phyloP scores from a whole-genome alignment of 176 grass and related monocot species.

The Carex parvula region DNA sequence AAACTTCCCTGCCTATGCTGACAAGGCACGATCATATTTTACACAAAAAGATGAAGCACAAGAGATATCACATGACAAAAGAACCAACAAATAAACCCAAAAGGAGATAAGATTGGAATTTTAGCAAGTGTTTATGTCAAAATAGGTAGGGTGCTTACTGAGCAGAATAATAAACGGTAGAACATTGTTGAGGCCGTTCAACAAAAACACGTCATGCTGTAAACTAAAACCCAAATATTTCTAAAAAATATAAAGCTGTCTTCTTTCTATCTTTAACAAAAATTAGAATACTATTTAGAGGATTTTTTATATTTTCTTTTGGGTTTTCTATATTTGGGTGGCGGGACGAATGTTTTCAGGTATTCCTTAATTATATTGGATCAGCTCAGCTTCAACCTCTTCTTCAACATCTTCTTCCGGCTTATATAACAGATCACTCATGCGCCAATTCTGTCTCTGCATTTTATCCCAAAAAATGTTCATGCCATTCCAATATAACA shows the following conservation, averaged over 20 bases:
- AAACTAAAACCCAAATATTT: slow-evolving; percentile 5
- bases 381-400: no score
- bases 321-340: slow-evolving; percentile 48
- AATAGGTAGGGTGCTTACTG: not conserved
- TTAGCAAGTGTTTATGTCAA: not conserved
- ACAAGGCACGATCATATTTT: not conserved
- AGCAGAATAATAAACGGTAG: not conserved
- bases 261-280: not conserved
- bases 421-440: no score
- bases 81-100: not conserved
- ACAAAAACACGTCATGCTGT: no score
- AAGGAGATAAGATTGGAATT: not conserved
- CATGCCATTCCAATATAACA: no score
- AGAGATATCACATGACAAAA: slow-evolving; percentile 4
- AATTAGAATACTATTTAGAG: no score
- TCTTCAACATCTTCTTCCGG: no score
- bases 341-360: not conserved
- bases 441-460: slow-evolving; percentile 54
- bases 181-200: no score
- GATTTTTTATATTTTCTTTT: slow-evolving; percentile 39
- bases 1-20: not conserved
- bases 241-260: not conserved
- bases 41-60: not conserved
- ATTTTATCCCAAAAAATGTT: no score
- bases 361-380: not conserved